Base-by-base conservation (phyloP, 192 early-diverging fungal species). In the Funneliformis mosseae region DNA sequence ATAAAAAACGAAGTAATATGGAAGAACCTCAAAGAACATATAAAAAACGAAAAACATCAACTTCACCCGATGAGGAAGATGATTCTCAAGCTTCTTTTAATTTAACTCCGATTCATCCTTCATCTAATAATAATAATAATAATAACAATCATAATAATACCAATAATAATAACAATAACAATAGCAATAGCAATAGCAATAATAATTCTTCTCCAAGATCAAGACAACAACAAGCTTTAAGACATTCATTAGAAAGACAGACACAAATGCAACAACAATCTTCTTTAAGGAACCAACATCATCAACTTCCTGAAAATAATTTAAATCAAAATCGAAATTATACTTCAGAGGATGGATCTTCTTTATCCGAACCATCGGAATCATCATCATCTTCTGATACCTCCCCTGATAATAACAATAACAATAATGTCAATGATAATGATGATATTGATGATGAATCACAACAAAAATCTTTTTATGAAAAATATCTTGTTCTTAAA, bases 401-500 rank as follows among this genome's bases (percentile, higher is more conserved):
- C 21, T 10, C 14, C 5, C 12, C 4, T 28, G 6, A 73, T 14
- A 18, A 73, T 16, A 45, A 46, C 11, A 41, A 73, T 14, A 46
- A 73, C 42, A 41, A 73, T 11, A 73, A 41, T 41, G 25, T n/a
- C 21, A 73, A 25, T 66, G 12, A 28, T 66, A 27, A 25, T 10
- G 12, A 10, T 28, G 16, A 66, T 28, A 25, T 27, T 25, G 25
- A 14, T 33, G 64, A 66, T 3, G 64, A 25, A 28, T 66, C 71
- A 8, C 39, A 73, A 73, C 48, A 33, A 60, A 77, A 42, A 63
- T 50, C 76, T 14, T 81, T 82, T 70, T 80, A 74, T 27, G 81
- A 76, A 33, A 83, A 87, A 64, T 87, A 86, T 50, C 76, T 74
- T 25, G 39, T 87, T 8, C 81, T 83, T 18, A 85, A 87, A 45